These are phyloP conservation scores for Cordyceps tenuipes DNA, from an alignment of 2,329 filamentous ascomycete species.

Conservation along the genomic window DNA sequence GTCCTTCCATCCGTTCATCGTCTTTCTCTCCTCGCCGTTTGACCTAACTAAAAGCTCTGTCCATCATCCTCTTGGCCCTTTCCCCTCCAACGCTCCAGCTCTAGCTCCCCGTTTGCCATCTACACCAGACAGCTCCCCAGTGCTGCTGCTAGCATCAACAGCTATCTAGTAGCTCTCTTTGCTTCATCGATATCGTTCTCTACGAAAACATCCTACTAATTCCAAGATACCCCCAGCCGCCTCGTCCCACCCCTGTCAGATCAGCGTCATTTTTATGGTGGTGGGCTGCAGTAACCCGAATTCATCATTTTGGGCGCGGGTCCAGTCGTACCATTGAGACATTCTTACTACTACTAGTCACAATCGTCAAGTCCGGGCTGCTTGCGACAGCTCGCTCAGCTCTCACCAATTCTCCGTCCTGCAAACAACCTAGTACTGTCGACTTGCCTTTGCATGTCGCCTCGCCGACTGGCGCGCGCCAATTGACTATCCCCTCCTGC, in stretches of 20 bases:
- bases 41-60: neutral
- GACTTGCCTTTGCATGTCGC: conserved; percentile 2
- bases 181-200: conserved; percentile 8
- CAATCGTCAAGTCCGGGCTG: neutral
- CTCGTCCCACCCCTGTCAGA: conserved; percentile 2
- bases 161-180: no score
- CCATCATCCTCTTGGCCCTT: neutral
- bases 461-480: conserved; percentile 11
- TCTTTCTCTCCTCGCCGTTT: neutral
- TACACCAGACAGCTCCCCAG: neutral
- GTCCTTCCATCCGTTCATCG: neutral
- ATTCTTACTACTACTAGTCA: neutral
- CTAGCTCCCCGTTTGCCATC: neutral
- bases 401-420: neutral
- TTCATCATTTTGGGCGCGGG: neutral
- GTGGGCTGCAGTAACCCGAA: neutral
- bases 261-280: conserved; percentile 7
- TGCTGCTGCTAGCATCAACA: conserved; percentile 3
- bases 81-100: neutral
- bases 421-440: neutral
- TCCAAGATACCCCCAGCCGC: conserved; percentile 6
- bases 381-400: neutral
- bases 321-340: conserved; percentile 6
- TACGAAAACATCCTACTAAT: neutral
- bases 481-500: neutral